These are phyloP conservation scores for Thermothelomyces thermophilus DNA, from an alignment of 2,329 filamentous ascomycete species.

Conservation along the genomic window DNA sequence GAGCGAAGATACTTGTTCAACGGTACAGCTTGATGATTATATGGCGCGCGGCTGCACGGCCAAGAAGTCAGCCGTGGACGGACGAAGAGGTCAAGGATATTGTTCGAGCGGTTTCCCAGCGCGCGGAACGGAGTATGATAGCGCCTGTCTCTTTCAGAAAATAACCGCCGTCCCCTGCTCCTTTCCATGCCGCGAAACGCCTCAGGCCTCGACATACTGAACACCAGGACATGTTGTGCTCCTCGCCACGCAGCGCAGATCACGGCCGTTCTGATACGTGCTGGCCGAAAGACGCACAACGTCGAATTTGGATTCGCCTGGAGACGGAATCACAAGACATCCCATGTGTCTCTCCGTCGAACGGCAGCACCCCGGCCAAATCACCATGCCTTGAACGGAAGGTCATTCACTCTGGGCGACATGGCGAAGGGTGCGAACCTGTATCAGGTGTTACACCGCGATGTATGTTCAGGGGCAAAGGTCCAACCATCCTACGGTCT, in stretches of 20 bases:
- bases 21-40: no score
- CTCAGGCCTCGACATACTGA: not conserved
- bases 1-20: no score
- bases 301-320: not conserved
- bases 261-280: no score
- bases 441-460: constrained; percentile 2
- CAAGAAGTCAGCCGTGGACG: no score
- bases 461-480: not conserved
- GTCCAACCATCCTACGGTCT: constrained; percentile 3
- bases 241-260: constrained; percentile 4
- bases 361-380: not conserved
- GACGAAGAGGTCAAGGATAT: no score
- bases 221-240: constrained; percentile 3
- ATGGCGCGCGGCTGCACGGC: no score
- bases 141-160: no score
- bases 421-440: constrained; percentile 8
- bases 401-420: constrained; percentile 9
- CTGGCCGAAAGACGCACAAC: no score
- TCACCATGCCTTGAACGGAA: constrained; percentile 20
- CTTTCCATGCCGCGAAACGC: not conserved
- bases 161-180: not conserved
- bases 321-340: not conserved
- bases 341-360: not conserved
- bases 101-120: no score
- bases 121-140: no score